Evolutionary conservation across 2,329 filamentous ascomycete genomes (phyloP), one percentile per base, ranked within the genome.

Genomic region (Colletotrichum melonis): DNA sequence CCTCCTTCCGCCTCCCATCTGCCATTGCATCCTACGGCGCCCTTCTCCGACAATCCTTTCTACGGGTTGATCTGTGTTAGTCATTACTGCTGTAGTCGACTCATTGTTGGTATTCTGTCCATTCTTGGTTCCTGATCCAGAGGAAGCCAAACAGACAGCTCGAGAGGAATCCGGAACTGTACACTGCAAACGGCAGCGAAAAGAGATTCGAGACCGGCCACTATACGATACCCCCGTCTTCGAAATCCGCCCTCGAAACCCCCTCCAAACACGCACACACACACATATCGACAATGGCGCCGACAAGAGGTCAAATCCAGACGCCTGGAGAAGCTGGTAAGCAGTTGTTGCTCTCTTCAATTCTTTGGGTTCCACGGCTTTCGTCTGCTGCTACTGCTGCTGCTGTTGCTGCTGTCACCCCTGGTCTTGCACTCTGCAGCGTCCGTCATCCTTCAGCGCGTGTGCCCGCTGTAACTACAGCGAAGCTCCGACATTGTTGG

Each of bases 261-360:
- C 11, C 42, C 42, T n/a, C 26, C 52, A 57, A 24, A 49, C 56
- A 63, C 19, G 35, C 49, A 63, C 19, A 67, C n/a, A 60, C 32
- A 60, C 42, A 72, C 55, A 58, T 24, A 62, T 54, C 35, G n/a
- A 73, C 66, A 60, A 76, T 76, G 75, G 74, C 75, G 55, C 57
- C 75, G 60, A 67, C 74, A 66, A 72, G 71, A 71, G 72, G 84
- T 76, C 80, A 81, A 81, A 87, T 91, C 80, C 86, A 86, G 80
- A 90, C 89, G 83, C 87, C 90, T 80, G 88, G 90, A 84, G 90
- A 92, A 86, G 90, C 90, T 76, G 89, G 90, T 92, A 87, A 80
- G 88, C 89, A 49, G 6, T n/a, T 19, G 38, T 49, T 42, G 38
- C 7, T 49, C 42, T 4, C 19, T 49, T 49, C 42, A n/a, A 49